phyloP scores from a whole-genome alignment of 805 yeast genomes.

The Candida hispaniensis region DNA sequence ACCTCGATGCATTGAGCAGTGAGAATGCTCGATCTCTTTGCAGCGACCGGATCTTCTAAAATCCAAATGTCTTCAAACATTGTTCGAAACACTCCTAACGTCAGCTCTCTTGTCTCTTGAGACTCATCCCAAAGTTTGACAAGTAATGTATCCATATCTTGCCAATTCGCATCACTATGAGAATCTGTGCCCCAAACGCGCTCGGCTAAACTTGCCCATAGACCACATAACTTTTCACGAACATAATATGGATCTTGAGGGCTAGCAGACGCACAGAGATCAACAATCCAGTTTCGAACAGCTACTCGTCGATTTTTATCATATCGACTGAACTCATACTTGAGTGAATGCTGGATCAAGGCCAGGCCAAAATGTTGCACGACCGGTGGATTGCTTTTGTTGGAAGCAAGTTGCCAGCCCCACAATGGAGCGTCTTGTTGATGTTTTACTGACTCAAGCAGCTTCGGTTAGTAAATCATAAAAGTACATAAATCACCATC shows the following conservation, averaged over 20 bases:
- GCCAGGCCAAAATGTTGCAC: slow-evolving; percentile 88
- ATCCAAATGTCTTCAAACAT: slow-evolving; percentile 88
- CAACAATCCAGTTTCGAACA: slow-evolving; percentile 75
- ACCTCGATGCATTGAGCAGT: slow-evolving; percentile 78
- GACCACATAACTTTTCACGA: slow-evolving; percentile 75
- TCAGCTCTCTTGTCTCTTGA: slow-evolving; percentile 57
- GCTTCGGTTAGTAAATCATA: slow-evolving; percentile 26
- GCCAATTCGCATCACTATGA: slow-evolving; percentile 40
- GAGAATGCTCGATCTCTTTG: slow-evolving; percentile 63
- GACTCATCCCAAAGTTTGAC: slow-evolving; percentile 62
- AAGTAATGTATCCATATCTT: slow-evolving; percentile 70
- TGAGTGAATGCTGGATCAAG: slow-evolving; percentile 62
- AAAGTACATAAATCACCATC: not conserved
- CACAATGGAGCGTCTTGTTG: slow-evolving; percentile 81
- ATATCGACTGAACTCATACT: slow-evolving; percentile 42
- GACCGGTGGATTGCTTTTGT: slow-evolving; percentile 50
- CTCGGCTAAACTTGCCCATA: slow-evolving; percentile 89
- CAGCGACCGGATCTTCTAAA: slow-evolving; percentile 83
- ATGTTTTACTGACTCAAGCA: slow-evolving; percentile 63
- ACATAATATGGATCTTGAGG: slow-evolving; percentile 77
- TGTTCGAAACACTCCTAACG: slow-evolving; percentile 69
- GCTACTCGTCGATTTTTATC: slow-evolving; percentile 51
- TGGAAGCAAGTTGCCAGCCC: slow-evolving; percentile 78
- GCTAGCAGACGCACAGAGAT: slow-evolving; percentile 51
- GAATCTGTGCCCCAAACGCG: slow-evolving; percentile 69